Base-by-base conservation (phyloP, 2,329 filamentous ascomycete species). In the Ilyonectria sp. region DNA sequence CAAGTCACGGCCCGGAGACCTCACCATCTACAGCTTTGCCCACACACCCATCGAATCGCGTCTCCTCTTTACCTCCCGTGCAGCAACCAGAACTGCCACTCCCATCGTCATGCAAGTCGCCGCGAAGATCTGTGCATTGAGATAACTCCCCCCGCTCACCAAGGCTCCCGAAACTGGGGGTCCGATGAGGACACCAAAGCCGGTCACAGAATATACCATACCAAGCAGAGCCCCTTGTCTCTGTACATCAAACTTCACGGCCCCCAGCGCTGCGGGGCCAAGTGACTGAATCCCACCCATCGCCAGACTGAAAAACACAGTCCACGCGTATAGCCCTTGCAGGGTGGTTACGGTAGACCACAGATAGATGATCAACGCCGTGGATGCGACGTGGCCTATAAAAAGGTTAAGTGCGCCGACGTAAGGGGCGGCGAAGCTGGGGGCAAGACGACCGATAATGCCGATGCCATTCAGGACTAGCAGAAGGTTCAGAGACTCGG, bases 161-260 rank as follows among this genome's bases (percentile, higher is more conserved):
- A 44, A 44, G 40, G 40, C 15, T 44, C 40, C 40, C 40, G 40
- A 44, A 44, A 44, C 40, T 44, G 8, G 40, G 40, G 40, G 40
- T 44, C 40, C 40, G 40, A 44, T 44, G 40, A 44, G 40, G 40
- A 44, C 40, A 44, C 40, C 40, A 44, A 44, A 44, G 40, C 40
- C 40, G 40, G 40, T 44, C 40, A 44, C 40, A 44, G 40, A 44
- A 44, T 44, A 44, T 44, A 44, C 40, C 40, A 44, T 44, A 44
- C 40, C 40, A 44, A 44, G 40, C 9, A 44, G 40, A 44, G 40
- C 9, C 40, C 40, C 40, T 44, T 44, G 40, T 19, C 40, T 44
- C 40, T 44, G 40, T 44, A 44, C 40, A 44, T 44, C 40, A 44
- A 44, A 44, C 9, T 44, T 44, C 40, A 44, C 40, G 40, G 8